These are phyloP conservation scores for Trypanosoma conorhini DNA, from an alignment of 208 protist genomes.

Conservation along the genomic window DNA sequence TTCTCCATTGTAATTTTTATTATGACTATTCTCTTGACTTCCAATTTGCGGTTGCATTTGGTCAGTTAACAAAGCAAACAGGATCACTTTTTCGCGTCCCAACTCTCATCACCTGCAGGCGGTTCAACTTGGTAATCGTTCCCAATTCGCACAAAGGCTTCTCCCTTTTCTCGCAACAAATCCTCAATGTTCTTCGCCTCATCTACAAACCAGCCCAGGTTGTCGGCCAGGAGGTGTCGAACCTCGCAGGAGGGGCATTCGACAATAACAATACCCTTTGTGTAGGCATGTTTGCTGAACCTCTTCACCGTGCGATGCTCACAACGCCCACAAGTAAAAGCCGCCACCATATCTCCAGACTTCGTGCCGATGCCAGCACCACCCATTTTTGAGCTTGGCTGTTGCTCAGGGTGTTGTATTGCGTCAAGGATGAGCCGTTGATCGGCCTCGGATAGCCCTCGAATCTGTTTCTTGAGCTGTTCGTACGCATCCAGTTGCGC, in stretches of 20 bases:
- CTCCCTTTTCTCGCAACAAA: conserved; percentile 70
- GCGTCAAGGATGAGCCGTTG: conserved; percentile 60
- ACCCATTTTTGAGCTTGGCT: conserved; percentile 72
- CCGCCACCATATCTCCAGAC: conserved; percentile 83
- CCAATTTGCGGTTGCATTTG: background rate
- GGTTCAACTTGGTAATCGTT: conserved; percentile 56
- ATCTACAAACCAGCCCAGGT: conserved; percentile 90
- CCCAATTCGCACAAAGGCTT: conserved; percentile 70
- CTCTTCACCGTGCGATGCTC: conserved; percentile 89
- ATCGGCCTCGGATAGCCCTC: conserved; percentile 56
- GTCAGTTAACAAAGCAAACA: background rate
- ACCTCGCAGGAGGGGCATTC: conserved; percentile 85
- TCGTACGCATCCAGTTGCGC: conserved; percentile 9
- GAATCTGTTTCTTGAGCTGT: conserved; percentile 37
- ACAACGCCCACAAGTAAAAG: conserved; percentile 89
- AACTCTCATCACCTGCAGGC: background rate
- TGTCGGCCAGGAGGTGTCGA: conserved; percentile 91
- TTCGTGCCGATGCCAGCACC: conserved; percentile 75
- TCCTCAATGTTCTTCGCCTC: conserved; percentile 83
- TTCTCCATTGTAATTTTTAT: background rate
- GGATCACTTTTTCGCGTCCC: background rate
- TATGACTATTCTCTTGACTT: background rate
- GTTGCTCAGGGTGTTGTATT: conserved; percentile 43
- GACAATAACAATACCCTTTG: conserved; percentile 92
- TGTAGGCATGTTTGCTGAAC: conserved; percentile 92